phyloP scores from a whole-genome alignment of 169 alveolate species.

The Hammondia hammondi region DNA sequence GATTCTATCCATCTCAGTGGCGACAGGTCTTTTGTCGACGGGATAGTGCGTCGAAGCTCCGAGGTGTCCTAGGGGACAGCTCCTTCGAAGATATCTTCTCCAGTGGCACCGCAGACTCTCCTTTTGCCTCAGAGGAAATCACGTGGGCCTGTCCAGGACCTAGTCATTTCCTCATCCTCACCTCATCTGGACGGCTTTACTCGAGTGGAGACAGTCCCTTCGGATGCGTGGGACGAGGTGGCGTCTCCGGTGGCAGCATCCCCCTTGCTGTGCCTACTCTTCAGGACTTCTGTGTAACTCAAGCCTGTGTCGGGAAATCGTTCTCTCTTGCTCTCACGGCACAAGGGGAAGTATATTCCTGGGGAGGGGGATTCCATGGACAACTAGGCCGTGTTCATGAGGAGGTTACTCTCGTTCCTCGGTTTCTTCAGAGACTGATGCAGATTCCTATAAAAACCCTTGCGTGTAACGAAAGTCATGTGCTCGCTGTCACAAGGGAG shows the following conservation, averaged over 20 bases:
- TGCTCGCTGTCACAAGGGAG: constrained; percentile 83
- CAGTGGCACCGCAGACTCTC: neutral
- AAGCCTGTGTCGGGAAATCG: constrained; percentile 80
- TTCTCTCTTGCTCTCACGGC: constrained; percentile 87
- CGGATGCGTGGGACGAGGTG: constrained; percentile 17
- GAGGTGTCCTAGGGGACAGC: too few species aligned
- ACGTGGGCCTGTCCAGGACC: neutral
- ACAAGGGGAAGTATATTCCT: constrained; percentile 85
- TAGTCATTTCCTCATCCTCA: neutral
- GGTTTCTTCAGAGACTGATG: constrained; percentile 80
- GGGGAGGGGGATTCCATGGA: constrained; percentile 93
- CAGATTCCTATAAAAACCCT: constrained; percentile 46
- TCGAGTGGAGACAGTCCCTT: neutral
- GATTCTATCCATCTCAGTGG: too few species aligned
- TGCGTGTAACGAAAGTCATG: constrained; percentile 90
- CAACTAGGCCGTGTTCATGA: constrained; percentile 84
- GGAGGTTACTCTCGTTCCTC: constrained; percentile 86
- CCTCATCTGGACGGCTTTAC: neutral
- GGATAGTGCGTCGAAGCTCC: too few species aligned
- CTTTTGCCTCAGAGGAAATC: neutral
- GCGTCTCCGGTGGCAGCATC: neutral
- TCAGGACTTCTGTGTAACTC: neutral
- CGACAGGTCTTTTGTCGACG: too few species aligned
- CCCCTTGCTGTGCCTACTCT: constrained; percentile 6
- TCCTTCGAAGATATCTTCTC: too few species aligned